Evolutionary conservation across 108 stramenopile genomes (phyloP), one percentile per base, ranked within the genome.

Genomic region (Cyclotella atomus): DNA sequence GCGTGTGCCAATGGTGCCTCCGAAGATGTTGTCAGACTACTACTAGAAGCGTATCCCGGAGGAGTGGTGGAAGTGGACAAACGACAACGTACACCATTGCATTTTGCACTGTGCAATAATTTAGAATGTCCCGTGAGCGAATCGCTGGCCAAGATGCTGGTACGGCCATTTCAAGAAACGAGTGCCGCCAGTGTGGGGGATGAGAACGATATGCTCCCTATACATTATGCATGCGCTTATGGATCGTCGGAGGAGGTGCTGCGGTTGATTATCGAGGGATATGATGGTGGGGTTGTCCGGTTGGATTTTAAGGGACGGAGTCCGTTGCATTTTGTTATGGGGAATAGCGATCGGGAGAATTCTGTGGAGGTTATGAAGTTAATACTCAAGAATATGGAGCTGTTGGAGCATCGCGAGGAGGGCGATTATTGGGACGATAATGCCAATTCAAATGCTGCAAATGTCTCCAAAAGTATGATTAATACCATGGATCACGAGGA

Each of bases 141-240:
- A 2, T 17, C 25, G 8, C 7, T 74, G 34, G 66, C 59, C 3
- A n/a, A 9, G 14, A 32, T 74, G 25, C 55, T 79, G 35, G 19
- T 61, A 5, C 6, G 20, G 55, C 49, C 19, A 30, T 35, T 29
- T 28, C 27, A 53, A 19, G 38, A 35, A 19, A 36, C 25, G 34
- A 68, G 33, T n/a, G 67, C 25, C 85, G 87, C 0, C 73, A 80
- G 41, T 45, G 83, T 61, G 27, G 52, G 83, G 24, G 89, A 90
- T 69, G 71, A 73, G 29, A 86, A 87, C 30, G 86, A 82, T 2
- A 91, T 94, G 90, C 77, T 93, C 14, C 89, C 92, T 0, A 85
- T 94, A 66, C 92, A 90, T 59, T 89, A 88, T 69, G 92, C 92
- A 3, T 89, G 86, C 77, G 90, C 89, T 24, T 94, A 91, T 65